Evolutionary conservation across 2,329 filamentous ascomycete species (phyloP).

Genomic region (Pseudocercospora fijiensis): DNA sequence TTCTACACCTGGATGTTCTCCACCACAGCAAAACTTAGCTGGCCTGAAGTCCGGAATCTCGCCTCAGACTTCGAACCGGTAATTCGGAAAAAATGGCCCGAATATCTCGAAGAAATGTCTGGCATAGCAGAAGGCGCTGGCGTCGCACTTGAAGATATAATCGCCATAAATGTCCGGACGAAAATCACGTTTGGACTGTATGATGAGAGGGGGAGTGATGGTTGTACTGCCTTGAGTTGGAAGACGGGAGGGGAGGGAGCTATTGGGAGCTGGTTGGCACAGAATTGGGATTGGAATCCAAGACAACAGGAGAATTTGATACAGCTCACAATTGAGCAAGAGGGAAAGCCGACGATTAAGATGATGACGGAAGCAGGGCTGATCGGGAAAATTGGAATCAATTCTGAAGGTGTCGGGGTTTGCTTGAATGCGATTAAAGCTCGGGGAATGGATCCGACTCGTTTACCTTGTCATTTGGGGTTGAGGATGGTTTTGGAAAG

Average conservation of each 20-base stretch:
- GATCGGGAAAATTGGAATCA: conserved; percentile 66
- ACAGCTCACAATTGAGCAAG: conserved; percentile 48
- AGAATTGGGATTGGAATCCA: conserved; percentile 63
- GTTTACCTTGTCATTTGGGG: conserved; percentile 60
- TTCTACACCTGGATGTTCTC: conserved; percentile 53
- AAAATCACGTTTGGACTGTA: conserved; percentile 60
- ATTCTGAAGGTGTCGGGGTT: conserved; percentile 58
- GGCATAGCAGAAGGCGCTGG: conserved; percentile 53
- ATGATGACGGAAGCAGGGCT: conserved; percentile 62
- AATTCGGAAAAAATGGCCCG: conserved; percentile 46
- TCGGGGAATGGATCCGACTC: conserved; percentile 52
- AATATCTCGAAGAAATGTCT: conserved; percentile 46
- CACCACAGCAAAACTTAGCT: conserved; percentile 47
- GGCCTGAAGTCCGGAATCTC: conserved; percentile 47
- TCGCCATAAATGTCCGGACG: conserved; percentile 58
- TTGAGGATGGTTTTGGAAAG: conserved; percentile 58
- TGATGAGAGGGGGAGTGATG: conserved; percentile 44
- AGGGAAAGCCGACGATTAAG: conserved; percentile 48
- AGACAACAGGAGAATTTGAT: conserved; percentile 53
- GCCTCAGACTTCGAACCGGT: conserved; percentile 51
- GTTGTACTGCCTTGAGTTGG: conserved; percentile 56
- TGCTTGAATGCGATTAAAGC: conserved; percentile 63
- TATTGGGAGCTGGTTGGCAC: conserved; percentile 46
- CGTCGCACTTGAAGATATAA: conserved; percentile 51
- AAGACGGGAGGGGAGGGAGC: conserved; percentile 21